phyloP scores from a whole-genome alignment of 306 rosid genomes.

The Ziziphus jujuba region DNA sequence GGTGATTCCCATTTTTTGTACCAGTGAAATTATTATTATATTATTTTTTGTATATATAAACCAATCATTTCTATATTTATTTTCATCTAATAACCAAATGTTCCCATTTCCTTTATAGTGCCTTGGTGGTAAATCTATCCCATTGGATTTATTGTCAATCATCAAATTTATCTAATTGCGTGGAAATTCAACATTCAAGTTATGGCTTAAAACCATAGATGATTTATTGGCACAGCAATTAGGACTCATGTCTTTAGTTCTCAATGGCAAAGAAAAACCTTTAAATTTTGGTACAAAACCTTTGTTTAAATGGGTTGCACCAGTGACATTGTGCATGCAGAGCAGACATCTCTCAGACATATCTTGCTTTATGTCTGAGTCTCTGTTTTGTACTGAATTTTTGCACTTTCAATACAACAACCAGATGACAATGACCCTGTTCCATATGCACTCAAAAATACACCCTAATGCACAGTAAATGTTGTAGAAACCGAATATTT shows the following conservation, averaged over 20 bases:
- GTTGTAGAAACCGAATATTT: slow-evolving; percentile 29
- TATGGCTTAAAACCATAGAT: no score
- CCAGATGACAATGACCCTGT: slow-evolving; percentile 47
- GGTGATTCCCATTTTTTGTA: background rate
- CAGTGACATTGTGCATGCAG: background rate
- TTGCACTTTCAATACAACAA: slow-evolving; percentile 50
- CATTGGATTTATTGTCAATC: no score
- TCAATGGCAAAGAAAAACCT: no score
- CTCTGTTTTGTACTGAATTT: slow-evolving; percentile 44
- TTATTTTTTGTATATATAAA: background rate
- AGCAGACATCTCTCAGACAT: slow-evolving; percentile 46
- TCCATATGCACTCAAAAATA: slow-evolving; percentile 34
- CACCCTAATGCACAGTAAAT: slow-evolving; percentile 32
- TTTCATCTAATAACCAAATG: background rate
- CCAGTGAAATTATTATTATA: background rate
- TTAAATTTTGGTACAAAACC: no score
- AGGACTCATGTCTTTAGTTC: no score
- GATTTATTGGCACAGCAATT: no score
- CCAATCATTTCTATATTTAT: background rate
- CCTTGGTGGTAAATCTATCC: no score
- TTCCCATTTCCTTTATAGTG: no score
- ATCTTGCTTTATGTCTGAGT: slow-evolving; percentile 45
- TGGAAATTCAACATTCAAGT: no score
- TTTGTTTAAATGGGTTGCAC: slow-evolving; percentile 13
- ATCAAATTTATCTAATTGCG: no score